phyloP scores from a whole-genome alignment of 2,329 filamentous ascomycete genomes.

The Colletotrichum chrysophilum region DNA sequence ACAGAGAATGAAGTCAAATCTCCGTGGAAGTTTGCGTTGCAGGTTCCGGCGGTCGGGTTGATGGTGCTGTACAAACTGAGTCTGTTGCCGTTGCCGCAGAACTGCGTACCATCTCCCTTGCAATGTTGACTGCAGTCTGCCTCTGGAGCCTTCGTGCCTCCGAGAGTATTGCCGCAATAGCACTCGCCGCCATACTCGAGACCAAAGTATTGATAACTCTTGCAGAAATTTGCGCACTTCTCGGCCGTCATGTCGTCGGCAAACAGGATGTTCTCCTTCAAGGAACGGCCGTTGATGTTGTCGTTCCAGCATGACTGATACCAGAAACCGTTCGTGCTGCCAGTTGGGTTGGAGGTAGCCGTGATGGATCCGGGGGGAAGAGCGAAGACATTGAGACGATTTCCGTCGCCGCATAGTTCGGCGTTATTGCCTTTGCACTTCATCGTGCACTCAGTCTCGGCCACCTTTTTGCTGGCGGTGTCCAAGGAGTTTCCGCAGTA shows the following conservation, averaged over 20 bases:
- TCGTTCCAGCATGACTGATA: neutral
- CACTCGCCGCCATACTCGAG: neutral
- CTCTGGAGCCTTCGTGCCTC: neutral
- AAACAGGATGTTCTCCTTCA: neutral
- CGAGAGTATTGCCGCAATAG: neutral
- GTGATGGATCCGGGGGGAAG: neutral
- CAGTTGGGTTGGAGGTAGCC: slow-evolving; percentile 25
- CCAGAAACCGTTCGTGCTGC: neutral
- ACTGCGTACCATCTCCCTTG: neutral
- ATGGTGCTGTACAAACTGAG: neutral
- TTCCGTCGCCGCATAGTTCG: neutral
- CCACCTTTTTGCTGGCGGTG: slow-evolving; percentile 26
- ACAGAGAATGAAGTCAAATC: no score
- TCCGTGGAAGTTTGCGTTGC: no score
- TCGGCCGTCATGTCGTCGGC: neutral
- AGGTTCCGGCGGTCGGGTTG: neutral
- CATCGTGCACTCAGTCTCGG: slow-evolving; percentile 36
- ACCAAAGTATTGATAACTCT: neutral
- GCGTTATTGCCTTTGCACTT: slow-evolving; percentile 23
- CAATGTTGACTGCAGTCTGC: neutral
- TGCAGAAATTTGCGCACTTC: neutral
- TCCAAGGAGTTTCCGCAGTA: slow-evolving; percentile 40
- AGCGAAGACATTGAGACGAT: neutral
- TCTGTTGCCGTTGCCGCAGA: neutral
- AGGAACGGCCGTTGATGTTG: neutral